Conservation (phyloP, 1,284 basidiomycete genomes). For the Melampsora americana region DNA sequence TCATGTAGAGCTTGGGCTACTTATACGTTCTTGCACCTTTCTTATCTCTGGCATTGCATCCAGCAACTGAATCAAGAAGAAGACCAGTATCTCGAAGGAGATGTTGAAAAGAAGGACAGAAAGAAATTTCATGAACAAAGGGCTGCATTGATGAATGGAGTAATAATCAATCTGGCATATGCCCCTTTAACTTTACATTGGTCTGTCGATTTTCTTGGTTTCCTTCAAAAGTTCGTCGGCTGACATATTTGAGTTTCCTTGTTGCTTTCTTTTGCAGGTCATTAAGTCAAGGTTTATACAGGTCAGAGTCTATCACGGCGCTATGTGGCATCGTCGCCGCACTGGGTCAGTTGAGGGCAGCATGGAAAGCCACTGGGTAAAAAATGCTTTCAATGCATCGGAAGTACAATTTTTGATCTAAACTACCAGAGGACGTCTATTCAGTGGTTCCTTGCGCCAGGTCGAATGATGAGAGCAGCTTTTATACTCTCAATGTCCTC, state of each 20-base stretch:
- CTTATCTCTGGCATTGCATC: slow-evolving; percentile 17
- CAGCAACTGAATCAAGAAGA: slow-evolving; percentile 18
- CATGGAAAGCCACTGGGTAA: slow-evolving; percentile 32
- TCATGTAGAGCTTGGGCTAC: slow-evolving; percentile 42
- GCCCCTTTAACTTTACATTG: slow-evolving; percentile 36
- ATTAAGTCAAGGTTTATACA: slow-evolving; percentile 27
- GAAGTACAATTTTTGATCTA: no score
- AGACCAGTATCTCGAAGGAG: neutral
- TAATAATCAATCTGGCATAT: slow-evolving; percentile 37
- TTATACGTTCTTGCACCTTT: slow-evolving; percentile 31
- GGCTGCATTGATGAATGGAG: slow-evolving; percentile 34
- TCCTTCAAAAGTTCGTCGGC: neutral
- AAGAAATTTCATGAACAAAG: slow-evolving; percentile 14
- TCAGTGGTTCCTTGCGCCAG: no score
- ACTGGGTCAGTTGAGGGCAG: slow-evolving; percentile 28
- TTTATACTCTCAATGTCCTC: no score
- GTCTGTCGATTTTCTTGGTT: neutral
- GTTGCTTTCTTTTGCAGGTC: slow-evolving; percentile 10
- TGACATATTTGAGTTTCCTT: neutral
- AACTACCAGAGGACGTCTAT: no score
- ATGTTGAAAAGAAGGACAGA: neutral
- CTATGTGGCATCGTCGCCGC: slow-evolving; percentile 30
- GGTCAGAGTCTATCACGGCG: slow-evolving; percentile 16
- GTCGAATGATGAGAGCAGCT: no score
- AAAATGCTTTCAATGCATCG: no score